Conservation (phyloP, 1,284 basidiomycete species). For the Entoloma clypeatum region DNA sequence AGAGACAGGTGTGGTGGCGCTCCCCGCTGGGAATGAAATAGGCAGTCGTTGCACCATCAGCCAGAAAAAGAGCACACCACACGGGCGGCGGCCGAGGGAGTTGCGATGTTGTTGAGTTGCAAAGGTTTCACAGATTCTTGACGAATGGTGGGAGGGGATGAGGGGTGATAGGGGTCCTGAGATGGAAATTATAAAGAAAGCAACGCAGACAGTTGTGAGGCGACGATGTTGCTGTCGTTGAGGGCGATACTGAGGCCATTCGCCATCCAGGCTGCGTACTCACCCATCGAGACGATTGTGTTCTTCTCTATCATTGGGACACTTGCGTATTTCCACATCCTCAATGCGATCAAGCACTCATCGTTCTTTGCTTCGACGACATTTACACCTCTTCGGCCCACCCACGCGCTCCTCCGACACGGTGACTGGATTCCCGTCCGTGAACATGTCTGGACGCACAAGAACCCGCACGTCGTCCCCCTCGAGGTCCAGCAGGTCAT, state of each 20-base stretch:
- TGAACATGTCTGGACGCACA: conserved; percentile 47
- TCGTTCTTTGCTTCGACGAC: conserved; percentile 58
- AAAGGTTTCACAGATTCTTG: too few relatives aligned
- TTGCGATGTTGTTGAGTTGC: too few relatives aligned
- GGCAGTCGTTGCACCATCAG: too few relatives aligned
- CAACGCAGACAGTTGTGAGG: background rate
- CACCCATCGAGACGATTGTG: conserved; percentile 83
- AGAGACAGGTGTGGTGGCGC: too few relatives aligned
- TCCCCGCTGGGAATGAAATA: too few relatives aligned
- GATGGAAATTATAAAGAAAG: conserved; percentile 7
- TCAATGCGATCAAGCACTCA: conserved; percentile 80
- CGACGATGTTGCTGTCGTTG: conserved; percentile 33
- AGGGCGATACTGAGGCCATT: conserved; percentile 57
- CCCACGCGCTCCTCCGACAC: conserved; percentile 49
- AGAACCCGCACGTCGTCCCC: conserved; percentile 31
- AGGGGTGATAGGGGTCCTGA: conserved; percentile 10
- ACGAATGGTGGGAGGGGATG: too few relatives aligned
- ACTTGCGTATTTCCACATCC: conserved; percentile 87
- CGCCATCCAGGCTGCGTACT: conserved; percentile 61
- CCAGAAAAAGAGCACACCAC: too few relatives aligned
- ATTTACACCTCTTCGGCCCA: conserved; percentile 42
- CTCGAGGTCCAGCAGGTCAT: conserved; percentile 66
- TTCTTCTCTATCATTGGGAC: conserved; percentile 84
- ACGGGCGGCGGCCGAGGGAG: too few relatives aligned
- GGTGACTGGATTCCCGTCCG: conserved; percentile 54